phyloP scores from a whole-genome alignment of 805 yeast genomes.

The Scheffersomyces stipitis region DNA sequence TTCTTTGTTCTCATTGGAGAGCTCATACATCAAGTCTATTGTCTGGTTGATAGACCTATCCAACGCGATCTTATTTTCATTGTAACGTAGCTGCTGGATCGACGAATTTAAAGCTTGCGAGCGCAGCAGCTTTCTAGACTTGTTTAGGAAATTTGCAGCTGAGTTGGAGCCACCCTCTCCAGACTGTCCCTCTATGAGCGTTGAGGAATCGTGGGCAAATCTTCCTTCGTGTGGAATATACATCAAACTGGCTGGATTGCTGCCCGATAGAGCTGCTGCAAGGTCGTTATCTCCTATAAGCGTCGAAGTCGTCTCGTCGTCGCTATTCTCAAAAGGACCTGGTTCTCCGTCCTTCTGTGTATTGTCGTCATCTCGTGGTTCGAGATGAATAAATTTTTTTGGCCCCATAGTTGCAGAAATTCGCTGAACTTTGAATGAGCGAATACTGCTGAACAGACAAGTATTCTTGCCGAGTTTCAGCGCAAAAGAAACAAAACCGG shows the following conservation, averaged over 20 bases:
- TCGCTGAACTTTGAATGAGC: no score
- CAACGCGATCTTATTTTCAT: constrained; percentile 65
- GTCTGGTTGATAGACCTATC: constrained; percentile 60
- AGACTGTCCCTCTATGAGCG: constrained; percentile 28
- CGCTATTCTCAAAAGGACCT: background rate
- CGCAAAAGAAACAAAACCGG: no score
- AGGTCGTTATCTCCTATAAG: constrained; percentile 6
- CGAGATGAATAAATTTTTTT: constrained; percentile 3
- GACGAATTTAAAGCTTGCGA: constrained; percentile 45
- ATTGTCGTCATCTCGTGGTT: background rate
- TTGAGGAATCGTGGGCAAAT: constrained; percentile 24
- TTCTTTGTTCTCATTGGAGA: constrained; percentile 54
- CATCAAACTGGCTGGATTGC: constrained; percentile 19
- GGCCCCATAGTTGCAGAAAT: constrained; percentile 2
- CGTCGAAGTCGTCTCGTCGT: constrained; percentile 11
- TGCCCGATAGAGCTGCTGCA: constrained; percentile 6
- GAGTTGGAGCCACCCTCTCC: constrained; percentile 1
- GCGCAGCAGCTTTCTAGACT: constrained; percentile 5
- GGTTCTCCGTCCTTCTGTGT: no score
- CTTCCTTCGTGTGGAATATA: constrained; percentile 35
- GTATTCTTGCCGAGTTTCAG: no score
- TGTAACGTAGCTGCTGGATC: constrained; percentile 72
- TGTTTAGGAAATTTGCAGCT: background rate
- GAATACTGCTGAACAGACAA: no score
- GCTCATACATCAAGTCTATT: constrained; percentile 48